Conservation (phyloP, 345 rosid genomes). For the Syzygium aromaticum region DNA sequence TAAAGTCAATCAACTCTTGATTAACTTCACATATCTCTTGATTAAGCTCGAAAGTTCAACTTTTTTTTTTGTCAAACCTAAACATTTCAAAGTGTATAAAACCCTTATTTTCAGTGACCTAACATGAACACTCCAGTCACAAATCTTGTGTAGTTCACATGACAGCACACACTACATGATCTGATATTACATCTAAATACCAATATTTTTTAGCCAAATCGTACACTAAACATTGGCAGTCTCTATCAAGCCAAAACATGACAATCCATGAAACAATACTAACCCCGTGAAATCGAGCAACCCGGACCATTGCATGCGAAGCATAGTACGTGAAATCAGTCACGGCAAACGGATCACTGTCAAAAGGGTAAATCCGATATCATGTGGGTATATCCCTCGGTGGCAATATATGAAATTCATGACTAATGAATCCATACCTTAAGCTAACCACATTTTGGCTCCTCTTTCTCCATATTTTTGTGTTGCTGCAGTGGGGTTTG, state of each 20-base stretch:
- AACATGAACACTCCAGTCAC: neutral
- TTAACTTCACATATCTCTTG: neutral
- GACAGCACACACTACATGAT: neutral
- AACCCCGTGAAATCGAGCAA: rapidly evolving
- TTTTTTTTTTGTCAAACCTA: neutral
- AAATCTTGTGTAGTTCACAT: neutral
- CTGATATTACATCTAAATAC: neutral
- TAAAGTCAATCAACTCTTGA: neutral
- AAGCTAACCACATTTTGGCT: neutral
- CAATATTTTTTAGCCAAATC: neutral
- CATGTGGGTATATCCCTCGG: neutral
- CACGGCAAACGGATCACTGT: rapidly evolving
- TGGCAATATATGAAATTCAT: neutral
- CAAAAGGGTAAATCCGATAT: neutral
- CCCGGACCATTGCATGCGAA: rapidly evolving
- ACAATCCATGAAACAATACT: neutral
- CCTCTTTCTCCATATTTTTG: neutral
- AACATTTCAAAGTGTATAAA: neutral
- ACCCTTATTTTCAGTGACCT: neutral
- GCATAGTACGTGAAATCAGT: neutral
- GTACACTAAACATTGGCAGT: neutral
- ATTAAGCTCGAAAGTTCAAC: neutral
- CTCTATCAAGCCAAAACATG: neutral
- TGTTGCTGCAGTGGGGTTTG: neutral
- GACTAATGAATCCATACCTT: neutral